Conservation (phyloP, 2,329 filamentous ascomycete genomes). For the Fusarium illudens region DNA sequence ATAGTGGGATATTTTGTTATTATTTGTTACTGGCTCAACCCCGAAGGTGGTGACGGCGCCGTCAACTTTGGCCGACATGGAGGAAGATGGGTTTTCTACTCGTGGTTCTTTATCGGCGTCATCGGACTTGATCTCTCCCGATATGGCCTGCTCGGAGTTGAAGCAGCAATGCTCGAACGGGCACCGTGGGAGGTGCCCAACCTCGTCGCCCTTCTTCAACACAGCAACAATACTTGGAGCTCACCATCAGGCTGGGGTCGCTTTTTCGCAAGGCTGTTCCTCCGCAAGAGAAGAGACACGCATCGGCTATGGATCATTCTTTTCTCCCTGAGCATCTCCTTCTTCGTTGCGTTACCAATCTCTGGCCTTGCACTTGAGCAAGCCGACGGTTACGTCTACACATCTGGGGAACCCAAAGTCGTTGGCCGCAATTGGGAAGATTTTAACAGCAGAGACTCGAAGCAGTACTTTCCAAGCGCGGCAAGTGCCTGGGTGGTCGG, state of each 20-base stretch:
- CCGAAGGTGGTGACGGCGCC: not conserved
- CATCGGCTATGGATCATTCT: not conserved
- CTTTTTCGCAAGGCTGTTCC: not conserved
- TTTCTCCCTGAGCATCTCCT: not conserved
- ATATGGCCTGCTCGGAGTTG: not conserved
- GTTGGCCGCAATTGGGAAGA: not conserved
- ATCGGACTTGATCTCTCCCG: not conserved
- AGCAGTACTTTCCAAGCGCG: not conserved
- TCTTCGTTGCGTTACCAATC: not conserved
- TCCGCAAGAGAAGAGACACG: not conserved
- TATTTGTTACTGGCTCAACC: not conserved
- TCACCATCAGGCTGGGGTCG: not conserved
- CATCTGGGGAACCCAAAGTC: not conserved
- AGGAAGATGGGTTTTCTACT: not conserved
- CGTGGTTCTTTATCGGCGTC: not conserved
- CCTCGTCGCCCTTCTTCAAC: not conserved
- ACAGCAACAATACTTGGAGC: not conserved
- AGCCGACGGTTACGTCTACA: not conserved
- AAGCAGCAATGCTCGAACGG: not conserved
- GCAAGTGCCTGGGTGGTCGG: not conserved
- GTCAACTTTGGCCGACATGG: not conserved
- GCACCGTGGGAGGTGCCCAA: not conserved
- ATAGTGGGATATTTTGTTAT: not conserved
- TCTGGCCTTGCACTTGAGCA: not conserved
- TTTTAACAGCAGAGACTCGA: not conserved